Base-by-base conservation (phyloP, 176 grass and related monocot species). In the Lolium multiflorum region DNA sequence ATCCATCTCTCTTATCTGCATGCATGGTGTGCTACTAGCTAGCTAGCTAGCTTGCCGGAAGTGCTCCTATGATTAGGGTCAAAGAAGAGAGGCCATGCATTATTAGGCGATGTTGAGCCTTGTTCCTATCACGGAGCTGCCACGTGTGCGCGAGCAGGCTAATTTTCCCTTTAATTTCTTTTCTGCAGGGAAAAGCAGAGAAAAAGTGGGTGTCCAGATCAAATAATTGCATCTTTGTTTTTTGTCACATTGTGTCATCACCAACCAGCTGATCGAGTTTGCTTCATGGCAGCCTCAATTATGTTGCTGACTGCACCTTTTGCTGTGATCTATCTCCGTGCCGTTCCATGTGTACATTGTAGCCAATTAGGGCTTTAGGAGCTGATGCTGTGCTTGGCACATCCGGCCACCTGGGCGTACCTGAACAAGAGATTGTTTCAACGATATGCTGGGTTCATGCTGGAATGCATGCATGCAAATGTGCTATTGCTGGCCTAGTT, bases 211-310 rank as follows among this genome's bases (percentile, higher is more conserved):
- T 77, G 82, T 89, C 69, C 9, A 24, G 18, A 68, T 89, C 82
- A 76, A 89, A 85, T 89, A 85, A 89, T 89, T 80, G 37, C 8
- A 20, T 25, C 17, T 20, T 89, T 88, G 63, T 9, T 81, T 1
- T 63, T 65, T 31, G 25, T 2, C 25, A 75, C 76, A 66, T 85
- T 85, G 47, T 67, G 69, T 76, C 58, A 57, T 58, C 58, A 26
- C 68, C 59, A 81, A 59, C 54, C 31, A 37, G 46, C 12, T 9
- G 21, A 75, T 16, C 62, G 58, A 38, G 65, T 38, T 80, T 13
- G 73, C 84, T 85, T 8, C 35, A 64, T 89, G 75, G 24, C 21
- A 80, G 9, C 54, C 56, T 79, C 81, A 66, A 54, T 73, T 80
- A 80, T 80, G 76, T 55, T 74, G 73, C 76, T 79, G 55, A 7